Conservation (phyloP, 176 grass and related monocot genomes). For the Tillandsia fasciculata region DNA sequence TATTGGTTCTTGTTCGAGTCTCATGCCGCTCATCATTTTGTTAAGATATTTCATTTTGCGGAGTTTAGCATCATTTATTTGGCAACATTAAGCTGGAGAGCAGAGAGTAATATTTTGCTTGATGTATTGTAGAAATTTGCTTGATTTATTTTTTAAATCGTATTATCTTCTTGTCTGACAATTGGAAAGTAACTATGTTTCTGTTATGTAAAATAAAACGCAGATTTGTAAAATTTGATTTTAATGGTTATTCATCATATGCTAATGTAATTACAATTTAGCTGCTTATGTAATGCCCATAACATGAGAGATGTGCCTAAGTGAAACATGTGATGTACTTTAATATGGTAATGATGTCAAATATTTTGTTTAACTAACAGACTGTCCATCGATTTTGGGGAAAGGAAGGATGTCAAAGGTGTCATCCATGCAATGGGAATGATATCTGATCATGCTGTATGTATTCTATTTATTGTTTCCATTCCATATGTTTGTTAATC, state of each 20-base stretch:
- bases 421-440: constrained; percentile 67
- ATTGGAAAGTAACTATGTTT: no score
- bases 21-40: not conserved
- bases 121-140: no score
- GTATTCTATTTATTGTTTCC: constrained; percentile 17
- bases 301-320: no score
- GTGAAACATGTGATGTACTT: not conserved
- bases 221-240: no score
- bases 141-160: no score
- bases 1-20: not conserved
- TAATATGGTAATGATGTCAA: not conserved
- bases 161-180: no score
- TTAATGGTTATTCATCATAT: no score
- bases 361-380: constrained; percentile 34
- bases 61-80: not conserved
- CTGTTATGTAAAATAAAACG: no score
- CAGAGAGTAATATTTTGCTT: no score
- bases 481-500: constrained; percentile 7
- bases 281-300: no score
- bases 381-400: constrained; percentile 83
- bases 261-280: no score
- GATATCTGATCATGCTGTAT: constrained; percentile 92
- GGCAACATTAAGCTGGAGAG: no score
- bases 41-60: not conserved
- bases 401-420: constrained; percentile 78